Base-by-base conservation (phyloP, 345 rosid genomes). In the Abelmoschus esculentus region DNA sequence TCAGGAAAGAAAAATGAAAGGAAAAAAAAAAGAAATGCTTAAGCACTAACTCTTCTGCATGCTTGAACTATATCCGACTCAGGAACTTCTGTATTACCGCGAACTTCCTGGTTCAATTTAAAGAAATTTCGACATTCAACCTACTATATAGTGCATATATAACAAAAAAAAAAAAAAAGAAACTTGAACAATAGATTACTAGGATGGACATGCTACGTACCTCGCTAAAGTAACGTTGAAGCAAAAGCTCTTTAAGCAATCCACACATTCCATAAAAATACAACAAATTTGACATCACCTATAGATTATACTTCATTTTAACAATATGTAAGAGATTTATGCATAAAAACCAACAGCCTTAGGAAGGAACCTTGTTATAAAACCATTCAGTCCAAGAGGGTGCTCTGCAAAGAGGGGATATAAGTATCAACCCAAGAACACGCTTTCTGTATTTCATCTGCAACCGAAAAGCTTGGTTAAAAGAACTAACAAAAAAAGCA, bases 151-250 rank as follows among this genome's bases (percentile, higher is more conserved):
- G 26, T 22, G 26, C 26, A 1, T 22, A 22, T 22, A 22, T 22
- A 22, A 22, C 26, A 22, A 22, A 22, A 22, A 22, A 22, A 22
- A 22, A 22, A 22, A 22, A 22, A 22, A 22, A 22, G 26, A 22
- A 22, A 22, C 26, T 22, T 22, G 26, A 22, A 22, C 26, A 22
- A 22, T 22, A 22, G 26, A 22, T 22, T 22, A 22, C 26, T 22
- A 22, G 26, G 26, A n/a, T 22, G 26, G 26, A 22, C 26, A 22
- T 22, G 66, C 63, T 29, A 67, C 59, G 70, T 38, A 93, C 97
- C 98, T 93, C 89, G 82, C 98, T 88, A 80, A 91, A 93, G 74
- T 89, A 93, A 75, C 98, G 87, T 70, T 91, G 92, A 69, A 91
- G 87, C 80, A 93, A 76, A 75, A 81, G 78, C 64, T 91, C 98